Conservation (phyloP, 2,329 filamentous ascomycete species). For the Fusarium gaditjirri region DNA sequence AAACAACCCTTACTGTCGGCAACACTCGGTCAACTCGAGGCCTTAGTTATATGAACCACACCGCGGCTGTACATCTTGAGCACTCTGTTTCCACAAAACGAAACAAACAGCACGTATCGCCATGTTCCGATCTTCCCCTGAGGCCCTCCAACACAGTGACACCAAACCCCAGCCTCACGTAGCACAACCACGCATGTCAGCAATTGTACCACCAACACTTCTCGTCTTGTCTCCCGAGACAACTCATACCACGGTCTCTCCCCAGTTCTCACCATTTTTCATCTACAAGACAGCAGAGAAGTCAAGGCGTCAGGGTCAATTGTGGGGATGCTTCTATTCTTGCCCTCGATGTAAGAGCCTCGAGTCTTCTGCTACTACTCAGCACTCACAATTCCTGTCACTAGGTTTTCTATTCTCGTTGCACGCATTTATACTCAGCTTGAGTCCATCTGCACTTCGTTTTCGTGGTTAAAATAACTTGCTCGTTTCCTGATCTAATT, state of each 20-base stretch:
- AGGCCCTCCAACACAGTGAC: constrained; percentile 6
- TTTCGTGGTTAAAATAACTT: constrained; percentile 3
- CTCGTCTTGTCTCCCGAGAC: not conserved
- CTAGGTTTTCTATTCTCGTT: not conserved
- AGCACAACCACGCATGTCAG: constrained; percentile 3
- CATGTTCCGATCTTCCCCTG: not conserved
- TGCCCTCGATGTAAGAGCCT: accelerated
- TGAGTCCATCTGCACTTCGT: not conserved
- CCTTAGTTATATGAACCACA: accelerated
- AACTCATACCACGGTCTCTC: not conserved
- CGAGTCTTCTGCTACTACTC: not conserved
- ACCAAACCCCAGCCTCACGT: not conserved
- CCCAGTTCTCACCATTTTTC: accelerated
- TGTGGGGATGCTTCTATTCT: accelerated
- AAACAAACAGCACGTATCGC: not conserved
- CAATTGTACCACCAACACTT: not conserved
- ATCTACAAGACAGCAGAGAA: accelerated
- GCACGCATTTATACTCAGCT: not conserved
- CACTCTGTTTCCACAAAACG: not conserved
- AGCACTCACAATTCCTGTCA: not conserved
- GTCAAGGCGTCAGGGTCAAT: accelerated
- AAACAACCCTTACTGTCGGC: too few relatives aligned
- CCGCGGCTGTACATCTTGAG: accelerated
- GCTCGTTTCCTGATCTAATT: not conserved
- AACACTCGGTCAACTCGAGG: accelerated